Conservation (phyloP, 2,329 filamentous ascomycete genomes). For the Fusarium transvaalense region DNA sequence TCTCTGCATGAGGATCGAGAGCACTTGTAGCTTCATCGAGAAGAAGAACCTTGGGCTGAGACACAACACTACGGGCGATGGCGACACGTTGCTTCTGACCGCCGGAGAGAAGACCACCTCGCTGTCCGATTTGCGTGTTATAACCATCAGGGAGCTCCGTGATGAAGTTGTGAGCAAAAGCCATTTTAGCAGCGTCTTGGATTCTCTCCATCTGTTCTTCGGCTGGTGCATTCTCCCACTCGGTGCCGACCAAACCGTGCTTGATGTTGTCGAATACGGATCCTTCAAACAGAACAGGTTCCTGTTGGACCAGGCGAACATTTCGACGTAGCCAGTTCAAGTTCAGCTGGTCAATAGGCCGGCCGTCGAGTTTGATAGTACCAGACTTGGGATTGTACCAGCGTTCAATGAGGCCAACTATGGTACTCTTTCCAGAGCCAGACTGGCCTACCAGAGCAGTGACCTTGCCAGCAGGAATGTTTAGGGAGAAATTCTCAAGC, state of each 20-base stretch:
- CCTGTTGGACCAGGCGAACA: constrained; percentile 56
- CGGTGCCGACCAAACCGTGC: constrained; percentile 60
- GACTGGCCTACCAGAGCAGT: constrained; percentile 57
- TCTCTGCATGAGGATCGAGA: constrained; percentile 57
- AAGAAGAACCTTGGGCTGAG: constrained; percentile 70
- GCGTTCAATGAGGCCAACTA: constrained; percentile 56
- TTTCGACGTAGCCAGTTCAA: constrained; percentile 56
- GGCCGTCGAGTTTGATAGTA: constrained; percentile 54
- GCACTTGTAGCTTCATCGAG: constrained; percentile 76
- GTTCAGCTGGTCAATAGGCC: constrained; percentile 52
- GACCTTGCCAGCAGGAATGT: constrained; percentile 60
- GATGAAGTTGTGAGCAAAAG: constrained; percentile 66
- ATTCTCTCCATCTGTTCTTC: constrained; percentile 60
- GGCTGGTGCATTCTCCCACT: constrained; percentile 53
- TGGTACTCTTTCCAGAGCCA: constrained; percentile 57
- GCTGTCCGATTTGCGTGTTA: constrained; percentile 71
- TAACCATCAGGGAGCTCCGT: constrained; percentile 60
- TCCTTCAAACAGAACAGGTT: constrained; percentile 60
- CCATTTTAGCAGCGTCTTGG: constrained; percentile 60
- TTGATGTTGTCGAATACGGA: constrained; percentile 68
- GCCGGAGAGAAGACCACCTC: constrained; percentile 73
- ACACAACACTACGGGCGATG: constrained; percentile 73
- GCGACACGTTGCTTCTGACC: constrained; percentile 75
- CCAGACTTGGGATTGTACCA: constrained; percentile 55
- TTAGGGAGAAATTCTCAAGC: constrained; percentile 57